Evolutionary conservation across 352 stramenopile species (phyloP), one percentile per base, ranked within the genome.

Genomic region (Saprolegnia parasitica): DNA sequence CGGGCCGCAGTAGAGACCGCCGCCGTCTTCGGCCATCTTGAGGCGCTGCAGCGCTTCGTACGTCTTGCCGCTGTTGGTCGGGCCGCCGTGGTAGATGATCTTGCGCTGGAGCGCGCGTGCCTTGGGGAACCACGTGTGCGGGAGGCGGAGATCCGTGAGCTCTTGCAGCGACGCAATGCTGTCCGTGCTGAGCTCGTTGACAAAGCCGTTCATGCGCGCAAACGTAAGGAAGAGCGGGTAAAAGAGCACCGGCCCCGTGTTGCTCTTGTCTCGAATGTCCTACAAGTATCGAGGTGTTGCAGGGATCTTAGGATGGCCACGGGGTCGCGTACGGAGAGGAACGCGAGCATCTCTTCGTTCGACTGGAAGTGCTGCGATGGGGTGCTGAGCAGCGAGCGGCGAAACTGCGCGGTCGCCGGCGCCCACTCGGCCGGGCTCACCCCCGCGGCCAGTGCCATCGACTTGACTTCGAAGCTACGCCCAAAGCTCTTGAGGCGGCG

Each of bases 41-140:
- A 99, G 83, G 37, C 90, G 77, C 76, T 98, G 76, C 20, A 99
- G 77, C 5, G 97, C 96, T 54, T 95, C 76, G 72, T 98, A 95
- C 9, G 97, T 99, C 77, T 99, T 99, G 46, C 96, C 96, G 67
- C 83, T 97, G 76, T 99, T 99, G 1, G 96, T 99, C 8, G 96
- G 96, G 23, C 90, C 91, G 78, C 90, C 88, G 72, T 98, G 92
- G 79, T 96, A 94, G 32, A 97, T 87, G 65, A 98, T 93, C 61
- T 80, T 79, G 24, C 90, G 78, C 73, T 86, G 82, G 76, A 91
- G 87, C 15, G 89, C 80, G 0, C 86, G 83, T 0, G 90, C 86
- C 24, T 77, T 78, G n/a, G 90, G 88, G 71, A 93, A 97, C 77
- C 91, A 84, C 55, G 91, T 78, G 61, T 93, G 84, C 5, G 88